These are phyloP conservation scores for Ganoderma lucidum DNA, from an alignment of 1,284 basidiomycete species.

Conservation along the genomic window DNA sequence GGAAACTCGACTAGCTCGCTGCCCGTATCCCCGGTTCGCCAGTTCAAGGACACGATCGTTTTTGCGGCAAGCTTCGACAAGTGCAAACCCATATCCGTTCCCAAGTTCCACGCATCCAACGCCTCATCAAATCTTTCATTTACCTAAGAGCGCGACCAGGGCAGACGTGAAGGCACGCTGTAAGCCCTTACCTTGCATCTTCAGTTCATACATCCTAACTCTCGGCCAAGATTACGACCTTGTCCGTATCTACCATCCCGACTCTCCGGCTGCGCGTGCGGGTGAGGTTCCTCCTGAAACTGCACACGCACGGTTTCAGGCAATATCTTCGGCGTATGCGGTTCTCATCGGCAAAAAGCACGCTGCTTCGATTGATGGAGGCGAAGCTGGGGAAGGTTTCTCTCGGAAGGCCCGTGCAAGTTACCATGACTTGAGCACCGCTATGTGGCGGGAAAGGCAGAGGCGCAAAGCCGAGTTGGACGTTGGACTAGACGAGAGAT, in stretches of 20 bases:
- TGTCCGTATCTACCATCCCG: conserved; percentile 75
- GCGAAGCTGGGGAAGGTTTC: conserved; percentile 45
- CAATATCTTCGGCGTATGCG: conserved; percentile 69
- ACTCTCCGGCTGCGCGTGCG: conserved; percentile 59
- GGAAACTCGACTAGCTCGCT: not conserved
- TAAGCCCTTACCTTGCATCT: conserved; percentile 44
- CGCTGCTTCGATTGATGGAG: conserved; percentile 37
- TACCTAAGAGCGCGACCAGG: conserved; percentile 60
- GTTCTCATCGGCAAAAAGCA: conserved; percentile 49
- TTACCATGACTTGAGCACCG: conserved; percentile 41
- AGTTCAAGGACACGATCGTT: not conserved
- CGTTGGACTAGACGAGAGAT: conserved; percentile 53
- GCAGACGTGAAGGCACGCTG: conserved; percentile 71
- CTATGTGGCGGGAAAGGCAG: conserved; percentile 52
- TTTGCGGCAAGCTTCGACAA: conserved; percentile 11
- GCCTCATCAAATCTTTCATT: conserved; percentile 76
- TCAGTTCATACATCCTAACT: not conserved
- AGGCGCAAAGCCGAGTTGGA: conserved; percentile 47
- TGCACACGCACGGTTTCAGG: conserved; percentile 66
- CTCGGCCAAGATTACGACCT: conserved; percentile 68
- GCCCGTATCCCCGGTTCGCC: not conserved
- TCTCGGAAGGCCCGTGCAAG: conserved; percentile 40
- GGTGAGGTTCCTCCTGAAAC: conserved; percentile 49
- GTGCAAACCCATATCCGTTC: conserved; percentile 59
- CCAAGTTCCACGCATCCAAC: conserved; percentile 62